phyloP scores from a whole-genome alignment of 1,284 basidiomycete species.

The Fistulina hepatica region DNA sequence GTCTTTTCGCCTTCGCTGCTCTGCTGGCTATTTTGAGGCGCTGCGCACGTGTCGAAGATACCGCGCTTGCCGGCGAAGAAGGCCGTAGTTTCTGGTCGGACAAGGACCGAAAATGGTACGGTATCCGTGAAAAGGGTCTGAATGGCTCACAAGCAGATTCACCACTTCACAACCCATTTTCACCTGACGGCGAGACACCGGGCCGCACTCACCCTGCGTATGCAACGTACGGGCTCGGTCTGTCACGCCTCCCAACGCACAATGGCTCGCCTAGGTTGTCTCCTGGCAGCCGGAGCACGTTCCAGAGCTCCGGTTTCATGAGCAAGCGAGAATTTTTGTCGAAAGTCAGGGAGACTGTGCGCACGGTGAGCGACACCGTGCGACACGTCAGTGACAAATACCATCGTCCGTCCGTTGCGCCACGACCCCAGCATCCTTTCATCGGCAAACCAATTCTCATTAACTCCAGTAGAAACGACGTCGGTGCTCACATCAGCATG shows the following conservation, averaged over 20 bases:
- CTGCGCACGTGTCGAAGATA: conserved; percentile 45
- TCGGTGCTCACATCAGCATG: conserved; percentile 10
- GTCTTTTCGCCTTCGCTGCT: conserved; percentile 41
- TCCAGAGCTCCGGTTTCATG: conserved; percentile 41
- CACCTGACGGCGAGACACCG: conserved; percentile 14
- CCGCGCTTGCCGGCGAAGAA: conserved; percentile 46
- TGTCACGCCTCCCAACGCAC: conserved; percentile 35
- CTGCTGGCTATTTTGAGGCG: conserved; percentile 44
- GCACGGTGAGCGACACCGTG: conserved; percentile 57
- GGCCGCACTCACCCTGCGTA: conserved; percentile 18
- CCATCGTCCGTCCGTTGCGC: conserved; percentile 22
- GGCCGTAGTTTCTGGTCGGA: conserved; percentile 44
- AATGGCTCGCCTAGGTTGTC: conserved; percentile 25
- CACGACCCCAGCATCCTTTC: conserved; percentile 29
- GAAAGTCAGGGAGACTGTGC: conserved; percentile 46
- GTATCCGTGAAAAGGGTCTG: conserved; percentile 27
- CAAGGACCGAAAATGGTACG: conserved; percentile 58
- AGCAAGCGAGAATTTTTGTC: conserved; percentile 57
- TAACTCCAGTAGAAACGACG: conserved; percentile 15
- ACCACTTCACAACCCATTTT: conserved; percentile 21
- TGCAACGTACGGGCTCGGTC: conserved; percentile 35
- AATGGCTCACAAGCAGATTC: conserved; percentile 14
- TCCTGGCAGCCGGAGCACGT: conserved; percentile 17
- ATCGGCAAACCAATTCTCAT: conserved; percentile 44
- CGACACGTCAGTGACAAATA: conserved; percentile 57